Percentiles rank a stretch among this genome's conserved stretches.
These are phyloP conservation scores for Lasiosphaeris hirsuta DNA, from an alignment of 495 filamentous ascomycete genomes.

Conservation along the genomic window DNA sequence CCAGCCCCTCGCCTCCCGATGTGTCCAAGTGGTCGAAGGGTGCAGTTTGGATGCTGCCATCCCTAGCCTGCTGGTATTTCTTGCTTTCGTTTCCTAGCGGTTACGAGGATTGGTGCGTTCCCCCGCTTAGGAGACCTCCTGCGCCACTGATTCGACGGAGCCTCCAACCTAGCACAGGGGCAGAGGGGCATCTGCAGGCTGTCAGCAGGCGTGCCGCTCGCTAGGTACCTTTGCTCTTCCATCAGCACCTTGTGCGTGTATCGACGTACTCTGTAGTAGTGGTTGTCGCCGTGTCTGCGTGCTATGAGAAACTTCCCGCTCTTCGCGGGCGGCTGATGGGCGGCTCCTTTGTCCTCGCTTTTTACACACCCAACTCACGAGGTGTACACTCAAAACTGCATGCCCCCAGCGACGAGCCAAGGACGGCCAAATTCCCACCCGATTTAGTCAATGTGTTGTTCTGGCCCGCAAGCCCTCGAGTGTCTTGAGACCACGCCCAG, in stretches of 20 bases:
- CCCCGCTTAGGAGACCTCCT: background rate
- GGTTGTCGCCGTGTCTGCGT: background rate
- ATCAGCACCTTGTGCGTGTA: background rate
- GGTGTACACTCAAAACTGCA: too few relatives aligned
- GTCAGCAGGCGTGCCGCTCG: slow-evolving; percentile 11
- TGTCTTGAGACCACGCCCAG: slow-evolving; percentile 2
- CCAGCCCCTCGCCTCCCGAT: background rate
- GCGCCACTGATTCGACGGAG: slow-evolving; percentile 3
- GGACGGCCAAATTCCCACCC: background rate
- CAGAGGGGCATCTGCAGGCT: slow-evolving; percentile 2
- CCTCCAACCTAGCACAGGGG: slow-evolving; percentile 7
- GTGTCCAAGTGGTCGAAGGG: background rate
- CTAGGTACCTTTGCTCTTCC: slow-evolving; percentile 7
- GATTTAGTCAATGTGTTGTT: slow-evolving; percentile 12
- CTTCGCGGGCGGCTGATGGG: too few relatives aligned
- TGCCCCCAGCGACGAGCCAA: background rate
- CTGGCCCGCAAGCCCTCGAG: background rate
- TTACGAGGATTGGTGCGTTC: slow-evolving; percentile 1
- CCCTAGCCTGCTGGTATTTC: slow-evolving; percentile 1
- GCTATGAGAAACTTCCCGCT: too few relatives aligned
- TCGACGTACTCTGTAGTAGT: background rate
- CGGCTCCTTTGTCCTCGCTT: too few relatives aligned
- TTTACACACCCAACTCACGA: too few relatives aligned
- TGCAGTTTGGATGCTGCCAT: background rate
- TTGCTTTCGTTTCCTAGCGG: slow-evolving; percentile 6